Base-by-base conservation (phyloP, 2,329 filamentous ascomycete species). In the Fusarium sp. region DNA sequence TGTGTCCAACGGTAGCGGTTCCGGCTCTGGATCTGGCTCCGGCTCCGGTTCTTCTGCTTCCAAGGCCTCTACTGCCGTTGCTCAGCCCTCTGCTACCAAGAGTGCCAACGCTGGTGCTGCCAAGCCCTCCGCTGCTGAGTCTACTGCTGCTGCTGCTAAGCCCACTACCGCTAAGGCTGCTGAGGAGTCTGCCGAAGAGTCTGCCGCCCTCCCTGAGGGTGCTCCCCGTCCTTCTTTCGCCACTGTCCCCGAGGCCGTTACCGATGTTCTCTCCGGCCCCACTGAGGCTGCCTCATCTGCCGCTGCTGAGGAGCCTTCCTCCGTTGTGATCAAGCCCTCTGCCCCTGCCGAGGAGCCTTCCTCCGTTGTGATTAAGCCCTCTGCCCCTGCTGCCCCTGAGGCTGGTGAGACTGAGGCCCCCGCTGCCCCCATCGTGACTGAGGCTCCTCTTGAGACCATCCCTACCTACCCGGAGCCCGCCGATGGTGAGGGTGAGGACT, bases 1-100 rank as follows among this genome's bases (percentile, higher is more conserved):
- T 64, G 74, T 80, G 11, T 68, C 54, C 33, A 70, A 65, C 31
- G 70, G 71, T 17, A 62, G 51, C 11, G 62, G 55, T 44, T 56
- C 56, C 28, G 62, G 57, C 14, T 45, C 44, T 24, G 50, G 51
- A 17, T 47, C 54, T 8, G 46, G 34, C 4, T 43, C 62, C 15
- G 44, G 39, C 36, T 39, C 54, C 21, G 5, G 43, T 4, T 19
- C 57, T n/a, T 44, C 55, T 28, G 6, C 47, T 4, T 22, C 57
- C 17, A 59, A 63, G 45, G 50, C 59, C 24, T 50, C 69, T 13
- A 61, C 55, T 42, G 55, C 55, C 33, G 24, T 59, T 31, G 22
- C 57, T 42, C 43, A 57, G 11, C 44, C 64, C 28, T 3, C 68
- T 42, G 47, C 62, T 55, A 57, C 70, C 21, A 65, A 70, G 39